A percentile compares a stretch with the other conserved stretches of the same genome.
Conservation (phyloP, 176 grass and related monocot species). For the Bromus sterilis region DNA sequence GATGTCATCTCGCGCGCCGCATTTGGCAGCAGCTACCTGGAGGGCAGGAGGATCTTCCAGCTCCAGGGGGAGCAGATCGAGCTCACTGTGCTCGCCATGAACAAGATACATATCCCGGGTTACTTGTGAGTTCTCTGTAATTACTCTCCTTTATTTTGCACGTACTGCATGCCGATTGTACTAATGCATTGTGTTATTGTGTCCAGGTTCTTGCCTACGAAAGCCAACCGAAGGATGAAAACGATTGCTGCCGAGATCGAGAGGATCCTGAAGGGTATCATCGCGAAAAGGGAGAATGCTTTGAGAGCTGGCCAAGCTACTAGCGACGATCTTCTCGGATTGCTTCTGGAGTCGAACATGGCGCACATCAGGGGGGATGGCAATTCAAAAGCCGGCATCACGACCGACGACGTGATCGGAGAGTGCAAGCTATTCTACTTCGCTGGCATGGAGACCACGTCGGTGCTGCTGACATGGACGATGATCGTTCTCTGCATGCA, state of each 20-base stretch:
- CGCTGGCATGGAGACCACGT: slow-evolving; percentile 75
- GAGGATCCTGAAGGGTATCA: slow-evolving; percentile 40
- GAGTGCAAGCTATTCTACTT: slow-evolving; percentile 95
- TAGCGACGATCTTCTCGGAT: slow-evolving; percentile 37
- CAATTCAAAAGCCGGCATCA: slow-evolving; percentile 23
- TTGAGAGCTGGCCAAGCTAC: not conserved
- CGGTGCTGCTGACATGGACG: slow-evolving; percentile 71
- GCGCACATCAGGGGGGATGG: slow-evolving; percentile 11
- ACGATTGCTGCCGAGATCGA: slow-evolving; percentile 33
- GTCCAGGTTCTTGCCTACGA: slow-evolving; percentile 42
- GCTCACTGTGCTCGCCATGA: slow-evolving; percentile 10
- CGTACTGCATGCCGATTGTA: no score
- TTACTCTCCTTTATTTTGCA: not conserved
- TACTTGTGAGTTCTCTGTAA: slow-evolving; percentile 30
- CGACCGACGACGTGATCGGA: slow-evolving; percentile 59
- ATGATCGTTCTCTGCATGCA: slow-evolving; percentile 68
- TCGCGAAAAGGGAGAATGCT: slow-evolving; percentile 44
- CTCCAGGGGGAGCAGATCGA: slow-evolving; percentile 49
- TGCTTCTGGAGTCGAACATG: slow-evolving; percentile 65
- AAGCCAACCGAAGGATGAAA: slow-evolving; percentile 48
- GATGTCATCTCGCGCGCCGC: slow-evolving; percentile 66
- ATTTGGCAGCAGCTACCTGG: slow-evolving; percentile 64
- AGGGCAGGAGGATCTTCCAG: slow-evolving; percentile 60
- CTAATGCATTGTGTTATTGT: not conserved
- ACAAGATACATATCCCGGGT: slow-evolving; percentile 44